Conservation (phyloP, 2,329 filamentous ascomycete species). For the Aureobasidium namibiae region DNA sequence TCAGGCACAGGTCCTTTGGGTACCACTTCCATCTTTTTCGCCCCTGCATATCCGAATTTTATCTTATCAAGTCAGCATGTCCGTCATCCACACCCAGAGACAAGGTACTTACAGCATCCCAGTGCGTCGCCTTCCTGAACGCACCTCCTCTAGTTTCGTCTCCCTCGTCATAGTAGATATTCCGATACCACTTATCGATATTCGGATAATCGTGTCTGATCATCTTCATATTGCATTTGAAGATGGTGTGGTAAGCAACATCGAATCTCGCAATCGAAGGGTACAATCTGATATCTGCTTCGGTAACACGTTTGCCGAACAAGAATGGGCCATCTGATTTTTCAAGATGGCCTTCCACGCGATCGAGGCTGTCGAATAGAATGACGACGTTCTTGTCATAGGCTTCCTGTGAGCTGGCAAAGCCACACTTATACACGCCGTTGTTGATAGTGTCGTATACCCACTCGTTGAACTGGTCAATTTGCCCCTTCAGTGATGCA, state of each 20-base stretch:
- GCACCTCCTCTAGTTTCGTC: conserved; percentile 32
- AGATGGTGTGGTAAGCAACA: conserved; percentile 76
- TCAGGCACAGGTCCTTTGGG: conserved; percentile 21
- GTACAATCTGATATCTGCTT: conserved; percentile 68
- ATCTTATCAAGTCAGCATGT: conserved; percentile 16
- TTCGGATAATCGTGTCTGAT: conserved; percentile 53
- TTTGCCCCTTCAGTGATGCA: conserved; percentile 50
- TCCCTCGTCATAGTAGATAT: conserved; percentile 39
- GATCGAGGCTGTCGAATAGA: conserved; percentile 71
- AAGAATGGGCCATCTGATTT: conserved; percentile 54
- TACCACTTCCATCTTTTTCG: conserved; percentile 16
- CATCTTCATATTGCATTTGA: conserved; percentile 62
- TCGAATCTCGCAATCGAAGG: conserved; percentile 66
- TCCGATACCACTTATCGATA: conserved; percentile 39
- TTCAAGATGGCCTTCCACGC: conserved; percentile 62
- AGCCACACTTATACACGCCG: conserved; percentile 55
- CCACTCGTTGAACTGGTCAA: conserved; percentile 74
- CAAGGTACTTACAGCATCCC: conserved; percentile 28
- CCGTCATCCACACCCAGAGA: not conserved
- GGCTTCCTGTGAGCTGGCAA: conserved; percentile 73
- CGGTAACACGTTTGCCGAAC: conserved; percentile 68
- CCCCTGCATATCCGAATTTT: conserved; percentile 21
- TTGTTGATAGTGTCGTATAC: conserved; percentile 58
- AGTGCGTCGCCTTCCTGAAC: conserved; percentile 38
- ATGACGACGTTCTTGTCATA: conserved; percentile 66